Conservation (phyloP, 257 asterid genomes). For the Ajuga chamaepitys region DNA sequence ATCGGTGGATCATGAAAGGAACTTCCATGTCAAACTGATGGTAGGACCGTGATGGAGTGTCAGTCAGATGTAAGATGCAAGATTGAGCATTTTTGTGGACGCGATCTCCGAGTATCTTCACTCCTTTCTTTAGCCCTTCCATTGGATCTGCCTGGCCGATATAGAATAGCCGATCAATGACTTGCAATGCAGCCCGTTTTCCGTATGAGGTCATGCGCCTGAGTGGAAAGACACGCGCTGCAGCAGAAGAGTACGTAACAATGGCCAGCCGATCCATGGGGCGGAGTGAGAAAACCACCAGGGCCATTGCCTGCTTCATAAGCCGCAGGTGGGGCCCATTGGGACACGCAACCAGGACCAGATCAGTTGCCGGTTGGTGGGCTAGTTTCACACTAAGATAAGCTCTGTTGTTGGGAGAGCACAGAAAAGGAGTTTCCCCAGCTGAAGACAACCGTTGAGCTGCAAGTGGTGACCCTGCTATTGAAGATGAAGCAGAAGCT, state of each 20-base stretch:
- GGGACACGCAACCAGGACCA: conserved; percentile 78
- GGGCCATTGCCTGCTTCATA: conserved; percentile 84
- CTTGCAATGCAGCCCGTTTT: conserved; percentile 61
- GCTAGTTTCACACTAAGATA: conserved; percentile 49
- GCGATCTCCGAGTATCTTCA: conserved; percentile 63
- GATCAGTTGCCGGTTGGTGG: conserved; percentile 69
- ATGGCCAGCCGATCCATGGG: conserved; percentile 73
- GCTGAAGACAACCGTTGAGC: conserved; percentile 35
- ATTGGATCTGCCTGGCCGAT: conserved; percentile 76
- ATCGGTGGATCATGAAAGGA: conserved; percentile 39
- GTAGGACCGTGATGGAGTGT: conserved; percentile 54
- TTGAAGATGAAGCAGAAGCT: conserved; percentile 5
- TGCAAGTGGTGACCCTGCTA: conserved; percentile 13
- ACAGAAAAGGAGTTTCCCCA: conserved; percentile 14
- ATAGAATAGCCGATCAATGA: conserved; percentile 66
- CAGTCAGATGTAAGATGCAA: conserved; percentile 59
- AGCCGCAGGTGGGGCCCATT: conserved; percentile 86
- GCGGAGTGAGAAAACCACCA: conserved; percentile 64
- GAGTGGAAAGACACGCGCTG: conserved; percentile 79
- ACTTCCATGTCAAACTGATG: conserved; percentile 40
- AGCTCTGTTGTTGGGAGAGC: conserved; percentile 36
- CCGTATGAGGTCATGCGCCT: conserved; percentile 79
- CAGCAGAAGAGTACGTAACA: conserved; percentile 75
- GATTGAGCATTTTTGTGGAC: conserved; percentile 68
- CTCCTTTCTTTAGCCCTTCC: conserved; percentile 83